Percentiles rank a stretch among this genome's conserved stretches.
These are phyloP conservation scores for Fomitopsis pinicola DNA, from an alignment of 1,284 basidiomycete genomes.

Conservation along the genomic window DNA sequence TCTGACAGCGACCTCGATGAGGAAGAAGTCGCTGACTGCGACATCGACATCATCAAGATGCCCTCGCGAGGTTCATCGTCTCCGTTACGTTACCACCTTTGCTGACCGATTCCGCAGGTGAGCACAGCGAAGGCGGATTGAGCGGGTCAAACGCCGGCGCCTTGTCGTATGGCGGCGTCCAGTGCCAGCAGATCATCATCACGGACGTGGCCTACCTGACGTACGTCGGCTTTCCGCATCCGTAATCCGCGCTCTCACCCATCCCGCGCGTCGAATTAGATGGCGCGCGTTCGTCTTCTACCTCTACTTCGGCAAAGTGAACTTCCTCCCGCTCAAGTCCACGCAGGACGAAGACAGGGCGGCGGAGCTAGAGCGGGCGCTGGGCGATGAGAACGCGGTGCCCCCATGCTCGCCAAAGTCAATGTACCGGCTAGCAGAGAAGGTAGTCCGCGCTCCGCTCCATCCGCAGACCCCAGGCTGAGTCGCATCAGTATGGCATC, in stretches of 20 bases:
- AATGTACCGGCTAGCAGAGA: conserved; percentile 23
- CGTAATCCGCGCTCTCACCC: neutral
- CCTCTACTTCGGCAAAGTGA: conserved; percentile 19
- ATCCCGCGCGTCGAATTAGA: conserved; percentile 4
- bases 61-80: neutral
- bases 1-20: conserved; percentile 25
- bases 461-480: neutral
- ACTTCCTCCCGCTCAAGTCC: conserved; percentile 19
- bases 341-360: conserved; percentile 2
- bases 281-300: conserved; percentile 20
- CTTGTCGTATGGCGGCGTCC: neutral
- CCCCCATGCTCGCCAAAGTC: conserved; percentile 24
- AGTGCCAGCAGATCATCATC: conserved; percentile 15
- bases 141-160: neutral
- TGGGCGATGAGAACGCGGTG: conserved; percentile 2
- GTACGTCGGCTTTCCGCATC: conserved; percentile 9
- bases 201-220: conserved; percentile 18
- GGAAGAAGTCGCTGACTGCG: conserved; percentile 8
- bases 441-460: conserved; percentile 6
- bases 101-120: neutral
- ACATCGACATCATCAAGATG: neutral
- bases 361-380: conserved; percentile 4
- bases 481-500: conserved; percentile 8
- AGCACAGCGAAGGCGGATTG: neutral
- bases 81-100: neutral